These are phyloP conservation scores for Piper longum DNA, from an alignment of 164 flowering plant species.

Conservation along the genomic window DNA sequence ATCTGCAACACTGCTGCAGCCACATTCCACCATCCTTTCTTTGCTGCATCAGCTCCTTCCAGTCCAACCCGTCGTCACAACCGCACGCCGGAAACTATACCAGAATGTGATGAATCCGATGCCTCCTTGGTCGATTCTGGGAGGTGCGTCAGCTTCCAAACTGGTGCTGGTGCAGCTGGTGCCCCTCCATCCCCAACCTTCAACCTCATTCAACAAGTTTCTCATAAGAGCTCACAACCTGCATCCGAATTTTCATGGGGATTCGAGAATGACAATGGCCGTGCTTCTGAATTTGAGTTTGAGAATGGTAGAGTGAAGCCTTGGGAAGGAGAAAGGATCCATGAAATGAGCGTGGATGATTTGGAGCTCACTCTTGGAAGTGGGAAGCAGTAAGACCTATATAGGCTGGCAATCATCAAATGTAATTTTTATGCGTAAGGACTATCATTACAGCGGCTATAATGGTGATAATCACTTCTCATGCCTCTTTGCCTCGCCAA, in stretches of 20 bases:
- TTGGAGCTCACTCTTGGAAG: conserved; percentile 83
- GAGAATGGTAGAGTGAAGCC: conserved; percentile 56
- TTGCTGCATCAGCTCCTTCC: conserved; percentile 80
- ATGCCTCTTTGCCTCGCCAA: too few species aligned
- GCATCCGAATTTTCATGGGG: conserved; percentile 18
- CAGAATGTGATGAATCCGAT: conserved; percentile 80
- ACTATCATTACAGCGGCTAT: too few species aligned
- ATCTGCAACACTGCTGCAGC: conserved; percentile 22
- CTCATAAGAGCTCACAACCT: conserved; percentile 16
- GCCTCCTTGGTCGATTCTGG: conserved; percentile 64
- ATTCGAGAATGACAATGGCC: conserved; percentile 11
- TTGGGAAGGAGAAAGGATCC: conserved; percentile 94
- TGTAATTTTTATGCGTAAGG: background rate
- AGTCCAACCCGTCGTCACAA: conserved; percentile 62
- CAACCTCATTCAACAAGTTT: conserved; percentile 49
- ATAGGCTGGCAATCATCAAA: background rate
- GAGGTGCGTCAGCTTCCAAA: conserved; percentile 60
- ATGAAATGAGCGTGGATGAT: conserved; percentile 70
- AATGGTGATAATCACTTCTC: too few species aligned
- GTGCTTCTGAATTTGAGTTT: conserved; percentile 49
- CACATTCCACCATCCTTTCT: conserved; percentile 36
- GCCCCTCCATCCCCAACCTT: conserved; percentile 81
- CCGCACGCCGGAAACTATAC: conserved; percentile 48
- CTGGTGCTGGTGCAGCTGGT: conserved; percentile 11
- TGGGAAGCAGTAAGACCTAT: conserved; percentile 21